Evolutionary conservation across 108 stramenopile genomes (phyloP).

Genomic region (Cyclotella baltica): DNA sequence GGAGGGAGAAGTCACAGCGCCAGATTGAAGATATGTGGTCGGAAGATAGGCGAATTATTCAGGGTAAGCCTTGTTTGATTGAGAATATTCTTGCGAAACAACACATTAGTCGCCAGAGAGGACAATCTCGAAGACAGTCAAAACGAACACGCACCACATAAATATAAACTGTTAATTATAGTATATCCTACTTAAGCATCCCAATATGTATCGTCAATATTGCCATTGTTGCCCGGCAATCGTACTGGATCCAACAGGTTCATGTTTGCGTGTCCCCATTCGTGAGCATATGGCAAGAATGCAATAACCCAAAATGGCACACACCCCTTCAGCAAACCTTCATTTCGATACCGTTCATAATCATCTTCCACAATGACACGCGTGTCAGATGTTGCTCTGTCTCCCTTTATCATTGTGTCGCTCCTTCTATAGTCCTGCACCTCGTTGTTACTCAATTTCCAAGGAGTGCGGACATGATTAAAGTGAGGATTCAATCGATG

Average conservation of each 20-base stretch:
- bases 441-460: neutral
- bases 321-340: neutral
- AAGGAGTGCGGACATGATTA: conserved; percentile 5
- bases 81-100: neutral
- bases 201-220: conserved; percentile 3
- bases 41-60: neutral
- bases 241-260: neutral
- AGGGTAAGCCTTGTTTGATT: neutral
- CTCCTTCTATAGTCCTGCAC: neutral
- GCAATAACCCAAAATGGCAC: conserved; percentile 3
- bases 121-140: neutral
- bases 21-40: neutral
- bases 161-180: neutral
- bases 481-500: neutral
- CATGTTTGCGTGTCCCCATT: neutral
- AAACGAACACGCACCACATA: neutral
- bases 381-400: neutral
- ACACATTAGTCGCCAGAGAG: neutral
- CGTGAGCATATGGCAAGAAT: neutral
- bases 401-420: neutral
- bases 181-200: neutral
- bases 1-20: neutral
- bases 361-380: neutral
- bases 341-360: neutral
- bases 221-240: neutral